phyloP scores from a whole-genome alignment of 2,329 filamentous ascomycete species.

The Boeremia exigua region DNA sequence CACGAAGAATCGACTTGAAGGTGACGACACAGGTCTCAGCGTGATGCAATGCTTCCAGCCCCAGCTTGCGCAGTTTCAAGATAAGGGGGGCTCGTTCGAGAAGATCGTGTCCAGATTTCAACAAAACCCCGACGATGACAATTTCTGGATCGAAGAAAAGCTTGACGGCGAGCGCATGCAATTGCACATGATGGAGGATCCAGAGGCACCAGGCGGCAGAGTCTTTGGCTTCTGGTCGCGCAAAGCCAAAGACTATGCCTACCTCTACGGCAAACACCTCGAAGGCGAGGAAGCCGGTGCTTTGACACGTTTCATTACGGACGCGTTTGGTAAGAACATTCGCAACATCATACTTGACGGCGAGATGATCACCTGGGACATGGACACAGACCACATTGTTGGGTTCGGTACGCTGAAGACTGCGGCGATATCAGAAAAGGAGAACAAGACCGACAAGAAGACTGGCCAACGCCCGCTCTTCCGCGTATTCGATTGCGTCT shows the following conservation, averaged over 20 bases:
- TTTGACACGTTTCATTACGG: conserved; percentile 77
- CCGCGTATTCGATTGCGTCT: conserved; percentile 88
- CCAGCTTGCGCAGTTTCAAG: conserved; percentile 91
- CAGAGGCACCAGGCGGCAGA: conserved; percentile 69
- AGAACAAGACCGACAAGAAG: conserved; percentile 65
- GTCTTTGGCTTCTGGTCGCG: conserved; percentile 91
- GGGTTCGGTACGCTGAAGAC: conserved; percentile 94
- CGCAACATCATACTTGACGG: conserved; percentile 91
- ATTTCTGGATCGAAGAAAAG: conserved; percentile 98
- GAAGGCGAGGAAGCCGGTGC: conserved; percentile 73
- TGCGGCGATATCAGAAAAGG: conserved; percentile 79
- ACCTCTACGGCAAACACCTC: conserved; percentile 83
- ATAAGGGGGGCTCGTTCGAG: conserved; percentile 71
- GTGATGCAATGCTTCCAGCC: conserved; percentile 97
- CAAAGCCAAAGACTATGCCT: conserved; percentile 95
- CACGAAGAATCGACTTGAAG: conserved; percentile 72
- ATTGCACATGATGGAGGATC: conserved; percentile 84
- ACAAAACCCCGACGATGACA: conserved; percentile 70
- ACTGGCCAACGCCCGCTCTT: conserved; percentile 77
- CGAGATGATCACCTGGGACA: conserved; percentile 99
- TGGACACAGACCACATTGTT: conserved; percentile 80
- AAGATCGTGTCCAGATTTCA: conserved; percentile 76
- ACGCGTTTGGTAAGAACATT: conserved; percentile 78
- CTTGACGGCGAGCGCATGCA: conserved; percentile 97
- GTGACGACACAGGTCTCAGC: conserved; percentile 74